These are phyloP conservation scores for Discostella stelligeroides DNA, from an alignment of 108 stramenopile species.

Conservation along the genomic window DNA sequence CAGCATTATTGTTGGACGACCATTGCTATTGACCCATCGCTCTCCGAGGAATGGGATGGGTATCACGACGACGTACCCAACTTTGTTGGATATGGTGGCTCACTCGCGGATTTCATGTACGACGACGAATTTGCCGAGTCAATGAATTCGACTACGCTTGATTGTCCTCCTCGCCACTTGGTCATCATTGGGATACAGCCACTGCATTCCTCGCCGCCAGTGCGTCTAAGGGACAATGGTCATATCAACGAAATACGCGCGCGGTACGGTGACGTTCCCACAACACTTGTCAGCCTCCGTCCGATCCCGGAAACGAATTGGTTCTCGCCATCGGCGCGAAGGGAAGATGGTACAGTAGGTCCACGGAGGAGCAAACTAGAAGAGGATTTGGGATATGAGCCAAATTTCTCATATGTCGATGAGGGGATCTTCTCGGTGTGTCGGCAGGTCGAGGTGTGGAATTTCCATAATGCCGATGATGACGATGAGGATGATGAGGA, in stretches of 20 bases:
- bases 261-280: conserved; percentile 48
- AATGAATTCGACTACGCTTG: background rate
- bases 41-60: conserved; percentile 45
- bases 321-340: conserved; percentile 20
- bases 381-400: conserved; percentile 46
- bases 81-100: conserved; percentile 39
- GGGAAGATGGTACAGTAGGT: conserved; percentile 4
- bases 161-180: conserved; percentile 14
- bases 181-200: conserved; percentile 39
- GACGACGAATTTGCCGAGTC: conserved; percentile 2
- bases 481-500: conserved; percentile 29
- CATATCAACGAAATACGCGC: conserved; percentile 50
- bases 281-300: conserved; percentile 47
- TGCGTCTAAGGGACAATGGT: conserved; percentile 29
- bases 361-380: conserved; percentile 38
- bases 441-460: conserved; percentile 50
- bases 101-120: conserved; percentile 37
- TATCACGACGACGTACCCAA: conserved; percentile 30
- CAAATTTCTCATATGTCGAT: conserved; percentile 49
- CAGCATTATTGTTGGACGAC: conserved; percentile 51
- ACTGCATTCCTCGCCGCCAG: conserved; percentile 6
- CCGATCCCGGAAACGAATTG: conserved; percentile 39
- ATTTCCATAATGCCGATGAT: conserved; percentile 46
- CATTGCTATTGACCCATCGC: conserved; percentile 34
- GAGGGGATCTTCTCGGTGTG: conserved; percentile 43